Base-by-base conservation (phyloP, 208 protist species). In the Vickermania spadyakhi region DNA sequence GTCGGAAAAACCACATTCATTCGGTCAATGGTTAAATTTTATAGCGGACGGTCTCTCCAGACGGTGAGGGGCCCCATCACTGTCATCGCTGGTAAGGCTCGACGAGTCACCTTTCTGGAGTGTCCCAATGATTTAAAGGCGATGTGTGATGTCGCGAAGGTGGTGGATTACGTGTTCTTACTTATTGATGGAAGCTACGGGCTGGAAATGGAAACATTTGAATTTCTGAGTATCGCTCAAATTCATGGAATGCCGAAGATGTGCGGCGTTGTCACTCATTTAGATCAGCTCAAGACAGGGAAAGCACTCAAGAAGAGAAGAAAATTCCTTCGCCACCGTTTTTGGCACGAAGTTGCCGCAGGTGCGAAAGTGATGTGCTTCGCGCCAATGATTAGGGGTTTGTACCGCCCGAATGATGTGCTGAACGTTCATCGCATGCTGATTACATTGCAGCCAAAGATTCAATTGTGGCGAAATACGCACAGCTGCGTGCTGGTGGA, bases 161-260 rank as follows among this genome's bases (percentile, higher is more conserved):
- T 98, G 2, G 97, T 96, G 2, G 98, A 99, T 75, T 70, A 99
- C 1, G 88, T 99, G 1, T 77, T 99, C 13, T 69, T 99, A 1
- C 81, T 99, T 65, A 92, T 99, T 22, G 98, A 99, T 68, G 98
- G 94, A 22, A 88, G 73, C 58, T 99, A 91, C 73, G 98, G 98
- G 28, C 99, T 99, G 60, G 98, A 99, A 91, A 99, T 99, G 98
- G 98, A 99, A 73, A 99, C 97, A 5, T 99, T 99, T 73, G 98
- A 99, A 86, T 99, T 99, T 70, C 74, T 99, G 26, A 99, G 99
- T 72, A 97, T 99, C 23, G 75, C 98, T 14, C 94, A 99, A 68
- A 88, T 96, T 31, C 98, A 99, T 71, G 99, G 99, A 31, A 99
- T 99, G 58, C 97, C 98, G 2, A 92, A 92, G 50, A 91, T 99